Conservation (phyloP, 2,329 filamentous ascomycete species). For the Phialophora macrospora region DNA sequence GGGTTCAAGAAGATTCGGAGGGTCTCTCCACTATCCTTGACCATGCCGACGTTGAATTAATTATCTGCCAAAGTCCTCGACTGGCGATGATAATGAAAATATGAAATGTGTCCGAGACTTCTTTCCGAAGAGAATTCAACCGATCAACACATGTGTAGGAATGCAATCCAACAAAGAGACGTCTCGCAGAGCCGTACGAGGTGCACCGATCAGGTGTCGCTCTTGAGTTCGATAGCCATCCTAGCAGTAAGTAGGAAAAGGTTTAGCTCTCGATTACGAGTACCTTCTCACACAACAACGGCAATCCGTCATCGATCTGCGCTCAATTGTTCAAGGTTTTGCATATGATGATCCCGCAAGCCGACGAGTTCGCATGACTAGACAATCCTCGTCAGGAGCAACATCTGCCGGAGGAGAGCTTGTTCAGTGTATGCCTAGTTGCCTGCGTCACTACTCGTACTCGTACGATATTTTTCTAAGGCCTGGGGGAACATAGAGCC, state of each 20-base stretch:
- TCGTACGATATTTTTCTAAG: not conserved
- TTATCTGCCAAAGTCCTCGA: not conserved
- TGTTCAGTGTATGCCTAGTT: not conserved
- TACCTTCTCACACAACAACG: not conserved
- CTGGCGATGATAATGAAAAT: not conserved
- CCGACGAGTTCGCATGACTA: not conserved
- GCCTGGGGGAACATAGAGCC: not conserved
- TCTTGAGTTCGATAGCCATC: no score
- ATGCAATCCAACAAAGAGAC: constrained; percentile 6
- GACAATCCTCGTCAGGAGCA: not conserved
- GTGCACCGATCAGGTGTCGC: no score
- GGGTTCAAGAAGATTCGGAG: not conserved
- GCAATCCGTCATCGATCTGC: not conserved
- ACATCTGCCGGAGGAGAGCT: not conserved
- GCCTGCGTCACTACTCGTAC: not conserved
- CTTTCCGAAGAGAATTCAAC: not conserved
- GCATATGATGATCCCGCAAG: not conserved
- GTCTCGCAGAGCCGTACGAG: not conserved
- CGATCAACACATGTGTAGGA: constrained; percentile 1
- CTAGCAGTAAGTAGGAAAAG: not conserved
- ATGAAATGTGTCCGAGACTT: not conserved
- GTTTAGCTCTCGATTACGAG: not conserved
- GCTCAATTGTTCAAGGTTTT: not conserved
- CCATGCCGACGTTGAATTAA: not conserved
- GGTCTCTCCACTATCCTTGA: not conserved